Evolutionary conservation across 805 yeast species (phyloP), one percentile per base, ranked within the genome.

Genomic region (Yarrowia bubula): DNA sequence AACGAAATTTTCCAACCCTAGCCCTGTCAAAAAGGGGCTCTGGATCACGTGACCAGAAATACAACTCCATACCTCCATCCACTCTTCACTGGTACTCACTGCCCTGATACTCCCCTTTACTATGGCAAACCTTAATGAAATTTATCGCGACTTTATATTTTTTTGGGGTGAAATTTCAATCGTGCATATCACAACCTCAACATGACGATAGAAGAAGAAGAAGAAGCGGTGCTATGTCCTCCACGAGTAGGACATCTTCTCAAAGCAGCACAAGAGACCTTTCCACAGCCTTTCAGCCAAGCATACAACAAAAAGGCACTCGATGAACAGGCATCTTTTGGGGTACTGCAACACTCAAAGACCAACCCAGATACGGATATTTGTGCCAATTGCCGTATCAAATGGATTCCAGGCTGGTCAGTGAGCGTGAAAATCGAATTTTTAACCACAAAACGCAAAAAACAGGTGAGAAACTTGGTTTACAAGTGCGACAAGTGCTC

Each of bases 401-500:
- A 31, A n/a, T 55, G 61, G 61, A 31, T 55, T 13, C 61, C 61
- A 8, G 61, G 61, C 9, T 55, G 61, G 61, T 55, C 61, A 1
- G 61, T 55, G 7, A 39, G 38, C 11, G 47, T 55, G 3, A 17
- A 39, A 8, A 55, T 55, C 33, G 61, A 55, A 37, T 55, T 28
- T 31, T 6, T 55, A 15, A 55, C 31, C n/a, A 41, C 46, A 1
- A 55, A 55, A 10, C 35, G 47, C 6, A 15, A 41, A 17, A 55
- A 55, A 15, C 47, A 46, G 2, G 47, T 55, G 6, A 14, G 61
- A 38, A 37, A 38, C 11, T 47, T 55, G 17, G 47, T 39, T 14
- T 55, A 55, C 47, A 41, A 11, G 5, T 55, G 61, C 9, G 47
- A 41, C 10, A 41, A 31, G 13, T 55, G 61, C 22, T 31, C 47